phyloP scores from a whole-genome alignment of 2,329 filamentous ascomycete genomes.

The Colletotrichum sp. region DNA sequence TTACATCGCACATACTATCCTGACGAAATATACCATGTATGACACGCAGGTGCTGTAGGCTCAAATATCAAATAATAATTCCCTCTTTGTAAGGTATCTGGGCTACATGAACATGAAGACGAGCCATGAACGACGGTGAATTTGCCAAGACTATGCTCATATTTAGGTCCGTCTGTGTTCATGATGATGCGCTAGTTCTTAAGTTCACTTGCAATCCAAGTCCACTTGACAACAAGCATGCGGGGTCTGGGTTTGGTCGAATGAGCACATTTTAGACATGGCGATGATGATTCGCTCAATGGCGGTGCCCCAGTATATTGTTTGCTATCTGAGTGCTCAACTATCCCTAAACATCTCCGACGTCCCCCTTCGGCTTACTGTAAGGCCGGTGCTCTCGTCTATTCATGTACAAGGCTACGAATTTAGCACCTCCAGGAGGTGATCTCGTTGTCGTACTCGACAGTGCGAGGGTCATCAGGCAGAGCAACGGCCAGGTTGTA shows the following conservation, averaged over 20 bases:
- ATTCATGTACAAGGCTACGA: too few species aligned
- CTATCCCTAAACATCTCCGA: background rate
- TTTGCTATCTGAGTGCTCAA: background rate
- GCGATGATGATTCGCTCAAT: background rate
- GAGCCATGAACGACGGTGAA: background rate
- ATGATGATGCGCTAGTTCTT: too few species aligned
- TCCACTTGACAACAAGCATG: background rate
- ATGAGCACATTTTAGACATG: background rate
- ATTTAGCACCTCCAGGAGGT: constrained; percentile 15
- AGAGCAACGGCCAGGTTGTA: constrained; percentile 7
- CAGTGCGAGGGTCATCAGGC: constrained; percentile 1
- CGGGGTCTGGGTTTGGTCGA: background rate
- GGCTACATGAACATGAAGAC: background rate
- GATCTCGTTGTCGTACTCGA: constrained; percentile 12
- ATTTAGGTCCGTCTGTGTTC: background rate
- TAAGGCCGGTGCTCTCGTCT: background rate
- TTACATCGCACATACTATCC: background rate
- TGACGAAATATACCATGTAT: background rate
- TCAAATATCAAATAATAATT: too few species aligned
- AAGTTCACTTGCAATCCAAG: background rate
- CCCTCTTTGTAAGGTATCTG: too few species aligned
- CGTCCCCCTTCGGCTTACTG: background rate
- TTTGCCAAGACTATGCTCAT: background rate
- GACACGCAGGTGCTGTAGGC: background rate
- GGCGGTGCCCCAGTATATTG: background rate